phyloP scores from a whole-genome alignment of 1,284 basidiomycete species.

The Cutaneotrichosporon sp. region DNA sequence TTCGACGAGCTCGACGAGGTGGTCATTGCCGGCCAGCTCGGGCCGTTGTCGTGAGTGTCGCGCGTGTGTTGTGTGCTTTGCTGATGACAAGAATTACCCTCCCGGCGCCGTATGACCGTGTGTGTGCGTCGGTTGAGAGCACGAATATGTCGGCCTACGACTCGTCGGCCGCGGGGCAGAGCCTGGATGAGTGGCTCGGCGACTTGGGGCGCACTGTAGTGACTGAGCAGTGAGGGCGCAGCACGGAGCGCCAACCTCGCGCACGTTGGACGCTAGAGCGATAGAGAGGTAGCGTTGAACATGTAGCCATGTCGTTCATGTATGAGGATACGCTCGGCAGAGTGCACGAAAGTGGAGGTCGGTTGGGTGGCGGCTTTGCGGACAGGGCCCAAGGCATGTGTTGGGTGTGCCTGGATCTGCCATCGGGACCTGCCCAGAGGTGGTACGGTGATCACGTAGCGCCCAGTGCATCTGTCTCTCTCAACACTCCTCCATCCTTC shows the following conservation, averaged over 20 bases:
- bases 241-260: too few relatives aligned
- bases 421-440: background rate
- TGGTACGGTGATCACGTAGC: background rate
- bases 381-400: background rate
- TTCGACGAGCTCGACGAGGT: constrained; percentile 37
- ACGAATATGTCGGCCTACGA: constrained; percentile 14
- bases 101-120: constrained; percentile 12
- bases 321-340: too few relatives aligned
- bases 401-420: background rate
- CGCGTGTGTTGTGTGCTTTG: constrained; percentile 17
- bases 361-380: background rate
- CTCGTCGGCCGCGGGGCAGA: constrained; percentile 9
- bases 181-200: constrained; percentile 15
- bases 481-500: background rate
- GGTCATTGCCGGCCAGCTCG: constrained; percentile 23
- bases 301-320: background rate
- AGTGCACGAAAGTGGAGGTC: too few relatives aligned
- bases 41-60: constrained; percentile 17
- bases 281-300: background rate
- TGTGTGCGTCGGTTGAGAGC: constrained; percentile 13
- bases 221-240: background rate
- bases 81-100: constrained; percentile 13
- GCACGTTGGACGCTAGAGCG: background rate
- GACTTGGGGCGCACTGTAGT: constrained; percentile 1
- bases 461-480: background rate